Evolutionary conservation across 306 rosid species (phyloP).

Genomic region (Cucurbita pepo): DNA sequence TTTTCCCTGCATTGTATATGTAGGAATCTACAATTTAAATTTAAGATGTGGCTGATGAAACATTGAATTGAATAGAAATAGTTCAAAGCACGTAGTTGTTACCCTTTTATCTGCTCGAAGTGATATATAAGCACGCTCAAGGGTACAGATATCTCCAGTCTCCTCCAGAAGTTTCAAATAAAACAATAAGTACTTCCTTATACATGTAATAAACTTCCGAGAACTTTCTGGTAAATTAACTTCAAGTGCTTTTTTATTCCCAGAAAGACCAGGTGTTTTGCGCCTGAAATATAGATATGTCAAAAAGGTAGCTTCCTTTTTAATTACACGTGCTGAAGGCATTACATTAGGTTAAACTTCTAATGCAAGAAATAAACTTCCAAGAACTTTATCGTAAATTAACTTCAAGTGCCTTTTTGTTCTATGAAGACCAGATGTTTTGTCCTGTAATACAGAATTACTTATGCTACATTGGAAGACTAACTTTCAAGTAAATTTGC

Average conservation of each 20-base stretch:
- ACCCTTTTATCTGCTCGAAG: constrained; percentile 95
- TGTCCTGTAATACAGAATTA: constrained; percentile 33
- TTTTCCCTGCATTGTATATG: background rate
- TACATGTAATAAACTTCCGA: constrained; percentile 91
- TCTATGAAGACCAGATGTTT: constrained; percentile 54
- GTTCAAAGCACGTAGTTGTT: constrained; percentile 10
- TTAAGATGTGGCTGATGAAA: background rate
- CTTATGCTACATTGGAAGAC: background rate
- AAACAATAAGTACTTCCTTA: constrained; percentile 72
- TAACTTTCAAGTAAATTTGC: background rate
- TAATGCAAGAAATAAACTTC: constrained; percentile 87
- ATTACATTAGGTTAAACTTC: constrained; percentile 19
- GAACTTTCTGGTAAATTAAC: constrained; percentile 96
- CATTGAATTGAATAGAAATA: background rate
- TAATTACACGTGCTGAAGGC: background rate
- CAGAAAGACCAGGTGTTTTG: constrained; percentile 66
- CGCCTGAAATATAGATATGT: constrained; percentile 44
- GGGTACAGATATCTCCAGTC: constrained; percentile 81
- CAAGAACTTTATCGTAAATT: constrained; percentile 85
- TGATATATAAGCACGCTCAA: constrained; percentile 82
- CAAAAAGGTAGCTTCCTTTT: background rate
- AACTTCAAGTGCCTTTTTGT: constrained; percentile 64
- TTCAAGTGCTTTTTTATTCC: constrained; percentile 62
- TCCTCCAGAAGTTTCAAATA: constrained; percentile 87
- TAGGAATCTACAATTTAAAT: background rate